These are phyloP conservation scores for Tuber magnatum DNA, from an alignment of 495 filamentous ascomycete genomes.

Conservation along the genomic window DNA sequence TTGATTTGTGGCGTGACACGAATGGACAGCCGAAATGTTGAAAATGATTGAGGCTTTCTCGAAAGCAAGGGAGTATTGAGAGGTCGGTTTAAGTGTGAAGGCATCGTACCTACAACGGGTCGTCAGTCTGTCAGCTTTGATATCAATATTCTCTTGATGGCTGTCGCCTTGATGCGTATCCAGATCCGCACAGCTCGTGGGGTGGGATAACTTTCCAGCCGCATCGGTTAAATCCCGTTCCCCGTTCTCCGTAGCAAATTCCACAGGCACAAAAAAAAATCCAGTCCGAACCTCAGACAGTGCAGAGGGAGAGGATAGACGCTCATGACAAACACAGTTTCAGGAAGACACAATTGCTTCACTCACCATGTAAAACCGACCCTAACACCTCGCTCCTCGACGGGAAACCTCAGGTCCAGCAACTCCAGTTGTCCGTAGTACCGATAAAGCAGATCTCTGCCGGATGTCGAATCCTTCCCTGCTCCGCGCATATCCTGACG, in stretches of 20 bases:
- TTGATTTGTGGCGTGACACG: slow-evolving; percentile 90
- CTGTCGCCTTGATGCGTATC: not conserved
- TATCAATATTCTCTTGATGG: not conserved
- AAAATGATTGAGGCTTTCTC: slow-evolving; percentile 99
- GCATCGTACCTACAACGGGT: slow-evolving; percentile 75
- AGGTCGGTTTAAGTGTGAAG: slow-evolving; percentile 91
- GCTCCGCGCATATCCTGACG: slow-evolving; percentile 98
- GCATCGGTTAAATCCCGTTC: not conserved
- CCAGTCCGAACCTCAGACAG: not conserved
- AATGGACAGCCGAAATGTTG: slow-evolving; percentile 96
- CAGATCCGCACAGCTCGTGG: not conserved
- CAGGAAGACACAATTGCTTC: slow-evolving; percentile 15
- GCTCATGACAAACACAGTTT: not conserved
- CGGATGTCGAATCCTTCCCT: slow-evolving; percentile 91
- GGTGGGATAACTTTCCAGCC: not conserved
- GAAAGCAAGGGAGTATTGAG: slow-evolving; percentile 92
- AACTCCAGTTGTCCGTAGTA: slow-evolving; percentile 97
- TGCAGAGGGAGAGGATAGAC: not conserved
- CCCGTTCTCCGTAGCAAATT: not conserved
- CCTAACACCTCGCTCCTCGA: slow-evolving; percentile 98
- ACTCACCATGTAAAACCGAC: slow-evolving; percentile 94
- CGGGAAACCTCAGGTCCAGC: slow-evolving; percentile 87
- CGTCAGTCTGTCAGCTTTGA: slow-evolving; percentile 20
- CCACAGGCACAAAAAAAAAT: slow-evolving; percentile 2
- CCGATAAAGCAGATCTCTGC: slow-evolving; percentile 86